These are phyloP conservation scores for Naganishia cerealis DNA, from an alignment of 1,284 basidiomycete genomes.

Conservation along the genomic window DNA sequence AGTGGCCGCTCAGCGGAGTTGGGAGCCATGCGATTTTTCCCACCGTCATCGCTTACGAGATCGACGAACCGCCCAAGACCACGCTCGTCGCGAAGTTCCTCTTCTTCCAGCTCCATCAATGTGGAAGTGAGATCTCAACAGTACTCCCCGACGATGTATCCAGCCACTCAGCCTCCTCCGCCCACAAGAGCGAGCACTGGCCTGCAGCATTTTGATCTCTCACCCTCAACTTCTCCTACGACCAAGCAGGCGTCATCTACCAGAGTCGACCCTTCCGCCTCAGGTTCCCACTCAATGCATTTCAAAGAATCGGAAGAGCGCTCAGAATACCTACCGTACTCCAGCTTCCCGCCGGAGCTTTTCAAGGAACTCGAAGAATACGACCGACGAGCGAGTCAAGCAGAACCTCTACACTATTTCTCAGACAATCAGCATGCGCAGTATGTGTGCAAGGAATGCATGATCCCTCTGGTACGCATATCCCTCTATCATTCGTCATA, in stretches of 20 bases:
- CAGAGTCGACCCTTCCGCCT: background rate
- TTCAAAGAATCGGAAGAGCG: background rate
- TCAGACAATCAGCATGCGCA: constrained; percentile 43
- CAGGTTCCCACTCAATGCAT: background rate
- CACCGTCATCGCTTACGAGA: background rate
- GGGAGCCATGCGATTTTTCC: constrained; percentile 8
- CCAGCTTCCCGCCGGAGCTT: background rate
- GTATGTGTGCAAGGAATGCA: constrained; percentile 50
- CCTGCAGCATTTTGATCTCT: background rate
- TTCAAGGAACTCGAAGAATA: constrained; percentile 18
- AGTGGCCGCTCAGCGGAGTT: too few relatives aligned
- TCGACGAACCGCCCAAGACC: constrained; percentile 3
- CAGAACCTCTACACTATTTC: constrained; percentile 40
- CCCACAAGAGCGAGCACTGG: constrained; percentile 12
- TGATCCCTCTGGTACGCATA: constrained; percentile 42
- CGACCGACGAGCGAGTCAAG: constrained; percentile 10
- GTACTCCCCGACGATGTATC: background rate
- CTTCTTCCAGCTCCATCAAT: constrained; percentile 11
- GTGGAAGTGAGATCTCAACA: background rate
- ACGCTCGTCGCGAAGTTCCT: constrained; percentile 12
- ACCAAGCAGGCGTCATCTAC: background rate
- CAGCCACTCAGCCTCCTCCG: background rate
- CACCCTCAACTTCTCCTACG: background rate
- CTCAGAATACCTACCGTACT: background rate
- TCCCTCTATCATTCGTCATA: background rate